These are phyloP conservation scores for Phylloporus sp. DNA, from an alignment of 1,284 basidiomycete species.

Conservation along the genomic window DNA sequence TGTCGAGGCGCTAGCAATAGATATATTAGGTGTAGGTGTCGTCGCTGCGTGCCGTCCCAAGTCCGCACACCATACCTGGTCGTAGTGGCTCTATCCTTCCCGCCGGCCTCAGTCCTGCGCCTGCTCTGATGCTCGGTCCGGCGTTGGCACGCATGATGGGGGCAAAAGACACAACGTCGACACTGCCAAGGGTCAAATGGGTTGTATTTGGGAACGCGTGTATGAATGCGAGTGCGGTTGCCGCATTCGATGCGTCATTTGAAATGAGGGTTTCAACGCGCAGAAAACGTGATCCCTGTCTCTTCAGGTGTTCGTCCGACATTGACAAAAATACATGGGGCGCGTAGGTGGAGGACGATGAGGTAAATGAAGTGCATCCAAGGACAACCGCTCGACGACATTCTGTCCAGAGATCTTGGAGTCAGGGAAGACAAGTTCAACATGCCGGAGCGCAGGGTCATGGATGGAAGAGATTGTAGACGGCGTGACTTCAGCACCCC, in stretches of 20 bases:
- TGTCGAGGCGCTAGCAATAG: slow-evolving; percentile 28
- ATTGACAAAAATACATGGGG: slow-evolving; percentile 8
- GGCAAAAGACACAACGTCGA: slow-evolving; percentile 36
- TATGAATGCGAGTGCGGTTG: slow-evolving; percentile 34
- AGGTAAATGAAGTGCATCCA: slow-evolving; percentile 15
- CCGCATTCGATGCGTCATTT: slow-evolving; percentile 36
- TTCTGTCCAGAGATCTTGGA: slow-evolving; percentile 39
- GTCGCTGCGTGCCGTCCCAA: background rate
- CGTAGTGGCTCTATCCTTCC: background rate
- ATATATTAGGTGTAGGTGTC: background rate
- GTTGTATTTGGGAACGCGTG: slow-evolving; percentile 34
- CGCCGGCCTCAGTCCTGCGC: slow-evolving; percentile 3
- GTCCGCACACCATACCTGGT: background rate
- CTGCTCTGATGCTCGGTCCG: background rate
- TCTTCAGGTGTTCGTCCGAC: slow-evolving; percentile 5
- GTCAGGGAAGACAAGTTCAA: slow-evolving; percentile 43
- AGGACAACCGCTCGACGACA: slow-evolving; percentile 29
- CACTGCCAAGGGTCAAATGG: slow-evolving; percentile 35
- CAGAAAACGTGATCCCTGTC: slow-evolving; percentile 34
- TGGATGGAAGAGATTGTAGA: slow-evolving; percentile 39
- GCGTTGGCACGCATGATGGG: slow-evolving; percentile 19
- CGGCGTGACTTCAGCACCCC: slow-evolving; percentile 42
- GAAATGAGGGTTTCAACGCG: slow-evolving; percentile 36
- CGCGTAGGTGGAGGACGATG: slow-evolving; percentile 14
- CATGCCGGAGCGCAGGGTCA: slow-evolving; percentile 40